These are phyloP conservation scores for Dendrobium chrysotoxum DNA, from an alignment of 106 monocot genomes.

Conservation along the genomic window DNA sequence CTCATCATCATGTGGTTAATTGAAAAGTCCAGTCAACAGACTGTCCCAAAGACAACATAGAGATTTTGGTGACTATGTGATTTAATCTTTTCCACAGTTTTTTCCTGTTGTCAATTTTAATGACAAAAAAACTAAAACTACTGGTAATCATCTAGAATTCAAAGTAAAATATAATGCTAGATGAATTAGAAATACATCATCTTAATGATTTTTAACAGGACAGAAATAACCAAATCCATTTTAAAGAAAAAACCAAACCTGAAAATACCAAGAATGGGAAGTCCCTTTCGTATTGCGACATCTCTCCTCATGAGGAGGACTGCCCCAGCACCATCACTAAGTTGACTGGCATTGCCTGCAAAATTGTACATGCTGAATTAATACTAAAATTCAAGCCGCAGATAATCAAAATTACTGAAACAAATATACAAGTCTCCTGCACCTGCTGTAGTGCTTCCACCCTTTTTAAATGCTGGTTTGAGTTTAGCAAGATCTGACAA, in stretches of 20 bases:
- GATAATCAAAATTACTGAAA: neutral
- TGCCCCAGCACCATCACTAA: slow-evolving; percentile 88
- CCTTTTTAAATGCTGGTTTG: slow-evolving; percentile 75
- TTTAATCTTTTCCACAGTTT: no score
- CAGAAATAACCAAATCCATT: neutral
- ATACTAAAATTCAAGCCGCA: slow-evolving; percentile 1
- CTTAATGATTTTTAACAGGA: neutral
- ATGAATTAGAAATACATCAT: no score
- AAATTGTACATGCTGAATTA: neutral
- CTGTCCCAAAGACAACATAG: no score
- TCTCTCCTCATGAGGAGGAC: slow-evolving; percentile 87
- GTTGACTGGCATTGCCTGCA: slow-evolving; percentile 82
- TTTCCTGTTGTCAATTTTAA: no score
- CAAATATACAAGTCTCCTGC: slow-evolving; percentile 2
- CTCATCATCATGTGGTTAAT: no score
- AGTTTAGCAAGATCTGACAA: slow-evolving; percentile 59
- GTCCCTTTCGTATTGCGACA: slow-evolving; percentile 59
- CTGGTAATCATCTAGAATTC: no score
- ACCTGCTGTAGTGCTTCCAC: slow-evolving; percentile 88
- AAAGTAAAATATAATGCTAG: neutral
- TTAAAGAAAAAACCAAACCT: slow-evolving; percentile 27
- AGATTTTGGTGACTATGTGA: no score
- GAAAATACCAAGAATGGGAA: slow-evolving; percentile 82
- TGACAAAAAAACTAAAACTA: no score
- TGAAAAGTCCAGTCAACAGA: no score